Evolutionary conservation across 2,329 filamentous ascomycete genomes (phyloP).

Genomic region (Sclerotinia subarctica): DNA sequence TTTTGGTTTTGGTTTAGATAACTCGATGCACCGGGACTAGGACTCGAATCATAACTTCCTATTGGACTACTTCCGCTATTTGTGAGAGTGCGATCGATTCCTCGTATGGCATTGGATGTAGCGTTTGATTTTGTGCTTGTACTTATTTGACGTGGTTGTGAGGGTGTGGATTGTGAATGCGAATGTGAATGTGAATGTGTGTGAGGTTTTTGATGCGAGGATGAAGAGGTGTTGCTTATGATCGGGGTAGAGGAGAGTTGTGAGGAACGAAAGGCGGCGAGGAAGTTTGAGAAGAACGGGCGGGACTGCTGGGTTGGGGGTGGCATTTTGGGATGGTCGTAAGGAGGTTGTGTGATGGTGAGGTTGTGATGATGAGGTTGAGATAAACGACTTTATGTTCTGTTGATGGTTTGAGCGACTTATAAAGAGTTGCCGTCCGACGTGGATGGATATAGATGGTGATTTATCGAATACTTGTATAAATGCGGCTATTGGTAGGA

Average conservation of each 20-base stretch:
- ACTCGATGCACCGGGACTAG: constrained; percentile 3
- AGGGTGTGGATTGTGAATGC: constrained; percentile 23
- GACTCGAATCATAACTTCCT: constrained; percentile 19
- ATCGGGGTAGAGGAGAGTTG: constrained; percentile 25
- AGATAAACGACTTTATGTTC: neutral
- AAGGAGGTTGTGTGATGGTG: neutral
- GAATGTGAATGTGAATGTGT: constrained; percentile 33
- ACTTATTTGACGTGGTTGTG: constrained; percentile 18
- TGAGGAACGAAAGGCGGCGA: constrained; percentile 38
- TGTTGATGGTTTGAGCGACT: neutral
- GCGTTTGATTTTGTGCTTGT: constrained; percentile 25
- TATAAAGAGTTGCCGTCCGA: neutral
- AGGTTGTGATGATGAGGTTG: neutral
- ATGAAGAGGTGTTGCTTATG: constrained; percentile 27
- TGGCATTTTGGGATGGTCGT: neutral
- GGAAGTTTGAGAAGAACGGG: constrained; percentile 39
- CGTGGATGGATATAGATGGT: neutral
- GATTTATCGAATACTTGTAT: no score
- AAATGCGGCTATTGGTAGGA: neutral
- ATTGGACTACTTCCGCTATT: constrained; percentile 19
- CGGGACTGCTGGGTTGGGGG: constrained; percentile 35
- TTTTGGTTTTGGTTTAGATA: neutral
- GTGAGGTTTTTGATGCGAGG: constrained; percentile 21
- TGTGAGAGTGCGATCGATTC: neutral
- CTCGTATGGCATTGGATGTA: constrained; percentile 28